Base-by-base conservation (phyloP, 2,329 filamentous ascomycete genomes). In the Diplodia mutila region DNA sequence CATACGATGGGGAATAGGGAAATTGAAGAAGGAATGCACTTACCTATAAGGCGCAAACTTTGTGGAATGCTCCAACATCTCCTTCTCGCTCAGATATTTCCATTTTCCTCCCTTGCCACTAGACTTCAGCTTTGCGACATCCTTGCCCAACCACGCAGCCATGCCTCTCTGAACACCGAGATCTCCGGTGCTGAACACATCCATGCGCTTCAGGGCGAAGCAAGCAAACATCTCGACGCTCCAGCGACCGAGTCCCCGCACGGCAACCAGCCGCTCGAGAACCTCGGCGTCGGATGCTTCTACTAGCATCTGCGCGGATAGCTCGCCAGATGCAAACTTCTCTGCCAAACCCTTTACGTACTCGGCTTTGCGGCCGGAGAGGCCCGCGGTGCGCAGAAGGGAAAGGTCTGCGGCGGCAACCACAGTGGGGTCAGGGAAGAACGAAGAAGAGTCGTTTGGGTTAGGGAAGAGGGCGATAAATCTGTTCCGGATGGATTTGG, bases 171-270 rank as follows among this genome's bases (percentile, higher is more conserved):
- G 95, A 54, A 99, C 92, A 4, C 95, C 95, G 69, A 99, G 80
- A 80, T 99, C 94, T 0, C 95, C 94, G 0, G 92, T 90, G 25
- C 90, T 93, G 77, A 98, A 97, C 25, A 99, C 92, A 80, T 99
- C 94, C 85, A 93, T 90, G 14, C 94, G 85, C 85, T 97, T 98
- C 49, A 99, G 83, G n/a, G 88, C 91, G 79, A 99, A 98, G 79
- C 91, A 93, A 61, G 94, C 92, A 83, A 99, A 99, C 95, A 99
- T 98, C 83, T 97, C 94, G 16, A 97, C 93, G 57, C 90, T 94
- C 95, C 95, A 98, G 65, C 85, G 86, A 0, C 95, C 95, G 61
- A 98, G 81, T 0, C 95, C 95, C 11, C 94, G 86, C 5, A 99
- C 93, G 0, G 93, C 91, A 57, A 91, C 92, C 57, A 99, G 84